Evolutionary conservation across 371 early-diverging fungal genomes (phyloP), one percentile per base, ranked within the genome.

Genomic region (Mucor racemosus): DNA sequence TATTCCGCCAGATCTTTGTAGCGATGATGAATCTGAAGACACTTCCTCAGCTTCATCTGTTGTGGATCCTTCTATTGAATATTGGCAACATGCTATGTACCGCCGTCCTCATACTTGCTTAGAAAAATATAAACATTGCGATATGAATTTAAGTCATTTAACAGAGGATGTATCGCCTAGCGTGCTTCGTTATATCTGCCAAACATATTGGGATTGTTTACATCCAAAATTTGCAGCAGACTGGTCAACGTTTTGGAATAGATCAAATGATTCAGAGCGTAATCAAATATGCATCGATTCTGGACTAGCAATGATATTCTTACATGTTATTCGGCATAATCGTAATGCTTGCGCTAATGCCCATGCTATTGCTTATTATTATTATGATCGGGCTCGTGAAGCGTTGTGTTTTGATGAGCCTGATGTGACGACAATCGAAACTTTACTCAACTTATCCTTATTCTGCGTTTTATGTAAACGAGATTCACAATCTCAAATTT

Each of bases 251-350:
- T 82, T 82, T 44, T 82, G 80, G 80, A 68, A 79, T 35, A 65
- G 82, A 9, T 79, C 78, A 4, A 73, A 68, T 48, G 80, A 82
- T 59, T 74, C 78, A 10, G 73, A 72, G 11, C 74, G 76, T 10
- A 82, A 82, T 58, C 78, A 76, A 58, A 64, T 82, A 1, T 80
- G 82, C 60, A 75, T 78, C 33, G 79, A 82, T 54, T 76, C 82
- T 35, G 78, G 76, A 1, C 63, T 82, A 5, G 80, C 82, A 21
- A 76, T 78, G 58, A 76, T 79, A 6, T 79, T 81, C 42, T 44
- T 77, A 8, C 82, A 81, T 44, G 66, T 78, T 31, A 69, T 79
- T 31, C 79, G 82, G 0, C 82, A 81, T 34, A 62, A 79, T 65
- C 74, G 67, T 6, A 66, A 71, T 15, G 72, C 73, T 5, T 81